phyloP scores from a whole-genome alignment of 768 basidiomycete genomes.

The Calocera cornea region DNA sequence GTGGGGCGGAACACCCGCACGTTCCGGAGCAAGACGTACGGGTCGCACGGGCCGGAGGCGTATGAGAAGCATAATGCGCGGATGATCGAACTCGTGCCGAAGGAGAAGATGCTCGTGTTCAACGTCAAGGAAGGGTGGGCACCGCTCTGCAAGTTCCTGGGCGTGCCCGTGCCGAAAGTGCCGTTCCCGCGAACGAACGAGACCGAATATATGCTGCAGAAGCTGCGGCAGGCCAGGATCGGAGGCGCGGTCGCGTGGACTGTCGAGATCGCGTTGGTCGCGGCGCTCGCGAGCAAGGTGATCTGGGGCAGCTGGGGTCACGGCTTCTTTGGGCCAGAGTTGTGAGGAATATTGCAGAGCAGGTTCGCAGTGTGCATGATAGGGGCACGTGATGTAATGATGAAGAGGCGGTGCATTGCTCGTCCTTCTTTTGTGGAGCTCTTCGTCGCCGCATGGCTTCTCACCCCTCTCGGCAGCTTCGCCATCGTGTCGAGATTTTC shows the following conservation, averaged over 20 bases:
- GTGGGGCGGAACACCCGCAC: neutral
- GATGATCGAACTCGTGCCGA: neutral
- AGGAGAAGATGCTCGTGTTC: neutral
- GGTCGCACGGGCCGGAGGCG: neutral
- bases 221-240: neutral
- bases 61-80: constrained; percentile 5
- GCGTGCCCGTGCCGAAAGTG: neutral
- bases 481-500: too few species aligned
- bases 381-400: neutral
- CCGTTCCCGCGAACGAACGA: neutral
- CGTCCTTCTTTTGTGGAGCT: neutral
- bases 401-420: neutral
- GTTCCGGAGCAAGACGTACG: neutral
- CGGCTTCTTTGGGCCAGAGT: neutral
- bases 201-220: neutral
- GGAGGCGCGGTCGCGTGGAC: neutral
- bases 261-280: neutral
- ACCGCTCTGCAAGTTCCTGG: constrained; percentile 2
- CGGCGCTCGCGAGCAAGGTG: neutral
- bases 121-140: constrained; percentile 4
- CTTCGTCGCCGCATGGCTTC: too few species aligned
- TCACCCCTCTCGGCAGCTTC: too few species aligned
- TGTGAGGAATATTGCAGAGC: neutral
- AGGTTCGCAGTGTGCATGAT: neutral
- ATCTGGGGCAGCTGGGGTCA: neutral